Evolutionary conservation across 1,139 yeast genomes (phyloP), one percentile per base, ranked within the genome.

Genomic region (Candida labiduridarum): DNA sequence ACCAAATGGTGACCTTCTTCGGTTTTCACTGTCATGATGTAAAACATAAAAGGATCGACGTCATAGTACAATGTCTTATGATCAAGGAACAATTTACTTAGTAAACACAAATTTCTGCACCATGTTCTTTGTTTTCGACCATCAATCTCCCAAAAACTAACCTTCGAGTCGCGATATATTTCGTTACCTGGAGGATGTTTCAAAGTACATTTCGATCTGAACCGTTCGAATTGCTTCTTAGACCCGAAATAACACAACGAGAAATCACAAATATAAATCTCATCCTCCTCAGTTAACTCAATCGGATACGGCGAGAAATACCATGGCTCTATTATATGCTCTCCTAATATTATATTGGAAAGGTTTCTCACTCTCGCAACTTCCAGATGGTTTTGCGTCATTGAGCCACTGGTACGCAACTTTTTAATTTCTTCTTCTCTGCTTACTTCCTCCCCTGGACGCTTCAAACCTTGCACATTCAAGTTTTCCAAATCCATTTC

Each of bases 171-270:
- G 49, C 99, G 76, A 66, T 94, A 94, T 15, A 94, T 92, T 64
- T 94, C 99, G 69, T 94, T 94, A 0, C 99, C 99, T 0, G 99
- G 99, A 0, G 99, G 99, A 62, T 94, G 98, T 60, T 86, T 84
- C 71, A 87, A 74, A 3, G 96, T 86, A 62, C 96, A 89, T 65
- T 94, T 94, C 19, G 83, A 68, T 62, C 98, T 78, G 70, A 89
- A 94, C 53, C 99, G 75, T 69, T 92, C 96, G 72, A 92, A 94
- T 68, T 92, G 98, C 64, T 89, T 90, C 54, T 79, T 77, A 0
- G 96, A 89, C 1, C 96, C 96, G 69, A 89, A 94, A 67, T 89
- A 95, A 50, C 89, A 84, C 53, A 95, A 69, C 2, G 97, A 85
- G 65, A 89, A 94, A 68, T 92, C 98, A 69, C 97, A 95, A 43